These are phyloP conservation scores for Botryotinia convoluta DNA, from an alignment of 2,329 filamentous ascomycete genomes.

Conservation along the genomic window DNA sequence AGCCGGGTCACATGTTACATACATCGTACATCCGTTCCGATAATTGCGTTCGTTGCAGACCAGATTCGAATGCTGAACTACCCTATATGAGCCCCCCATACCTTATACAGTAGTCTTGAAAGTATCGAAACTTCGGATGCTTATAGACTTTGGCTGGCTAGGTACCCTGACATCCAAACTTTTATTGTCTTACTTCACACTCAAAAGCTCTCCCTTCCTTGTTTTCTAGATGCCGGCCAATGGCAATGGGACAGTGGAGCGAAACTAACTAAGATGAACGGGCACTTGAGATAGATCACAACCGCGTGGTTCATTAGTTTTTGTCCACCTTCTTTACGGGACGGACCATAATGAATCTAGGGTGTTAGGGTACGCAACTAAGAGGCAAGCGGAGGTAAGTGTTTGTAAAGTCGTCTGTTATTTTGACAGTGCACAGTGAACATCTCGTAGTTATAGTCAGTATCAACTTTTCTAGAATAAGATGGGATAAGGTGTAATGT, in stretches of 20 bases:
- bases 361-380: background rate
- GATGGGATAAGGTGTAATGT: background rate
- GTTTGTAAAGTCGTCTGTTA: background rate
- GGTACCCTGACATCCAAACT: background rate
- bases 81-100: background rate
- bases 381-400: background rate
- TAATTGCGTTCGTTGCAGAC: background rate
- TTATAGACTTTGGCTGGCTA: background rate
- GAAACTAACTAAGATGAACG: background rate
- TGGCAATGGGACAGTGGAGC: background rate
- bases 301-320: background rate
- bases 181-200: background rate
- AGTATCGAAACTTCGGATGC: background rate
- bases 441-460: background rate
- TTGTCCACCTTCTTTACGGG: background rate
- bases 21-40: background rate
- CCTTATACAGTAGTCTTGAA: background rate
- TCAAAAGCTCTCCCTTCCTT: background rate
- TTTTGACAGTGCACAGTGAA: background rate
- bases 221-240: background rate
- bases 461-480: background rate
- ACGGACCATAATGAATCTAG: background rate
- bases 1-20: background rate
- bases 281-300: background rate
- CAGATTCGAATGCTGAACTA: background rate